These are phyloP conservation scores for Paramyrothecium sp. DNA, from an alignment of 2,329 filamentous ascomycete species.

Conservation along the genomic window DNA sequence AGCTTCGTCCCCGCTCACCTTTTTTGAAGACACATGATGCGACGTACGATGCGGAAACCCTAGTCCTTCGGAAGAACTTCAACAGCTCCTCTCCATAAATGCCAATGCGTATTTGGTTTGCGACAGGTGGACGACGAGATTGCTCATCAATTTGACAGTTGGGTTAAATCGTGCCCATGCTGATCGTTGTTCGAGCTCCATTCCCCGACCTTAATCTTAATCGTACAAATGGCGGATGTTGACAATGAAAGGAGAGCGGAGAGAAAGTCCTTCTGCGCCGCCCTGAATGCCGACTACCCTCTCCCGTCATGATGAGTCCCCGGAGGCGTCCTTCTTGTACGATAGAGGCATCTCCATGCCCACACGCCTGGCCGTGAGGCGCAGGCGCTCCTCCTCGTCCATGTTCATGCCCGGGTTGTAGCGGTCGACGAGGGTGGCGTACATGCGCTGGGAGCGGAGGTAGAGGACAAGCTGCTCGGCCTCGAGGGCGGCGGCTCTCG, in stretches of 20 bases:
- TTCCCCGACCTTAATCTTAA: slow-evolving; percentile 6
- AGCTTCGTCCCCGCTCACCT: too few species aligned
- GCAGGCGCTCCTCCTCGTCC: slow-evolving; percentile 79
- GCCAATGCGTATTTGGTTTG: too few species aligned
- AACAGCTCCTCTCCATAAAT: too few species aligned
- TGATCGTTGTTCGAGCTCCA: background rate
- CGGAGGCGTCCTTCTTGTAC: slow-evolving; percentile 25
- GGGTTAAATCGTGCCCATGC: too few species aligned
- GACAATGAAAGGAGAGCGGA: too few species aligned
- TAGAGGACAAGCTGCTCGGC: slow-evolving; percentile 81
- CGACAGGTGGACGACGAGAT: too few species aligned
- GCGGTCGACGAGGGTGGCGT: slow-evolving; percentile 77
- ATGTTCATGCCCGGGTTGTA: slow-evolving; percentile 94
- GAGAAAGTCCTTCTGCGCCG: background rate
- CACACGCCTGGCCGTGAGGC: slow-evolving; percentile 80
- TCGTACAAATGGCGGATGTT: slow-evolving; percentile 5
- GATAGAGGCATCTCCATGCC: slow-evolving; percentile 84
- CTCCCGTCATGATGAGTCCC: background rate
- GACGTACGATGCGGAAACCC: too few species aligned
- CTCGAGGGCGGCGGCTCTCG: slow-evolving; percentile 24
- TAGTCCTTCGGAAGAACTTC: too few species aligned
- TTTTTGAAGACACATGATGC: too few species aligned
- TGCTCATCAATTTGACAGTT: too few species aligned
- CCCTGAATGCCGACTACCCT: background rate
- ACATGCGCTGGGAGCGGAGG: slow-evolving; percentile 80